Evolutionary conservation across 192 early-diverging fungal genomes (phyloP).

Genomic region (Backusella circina): DNA sequence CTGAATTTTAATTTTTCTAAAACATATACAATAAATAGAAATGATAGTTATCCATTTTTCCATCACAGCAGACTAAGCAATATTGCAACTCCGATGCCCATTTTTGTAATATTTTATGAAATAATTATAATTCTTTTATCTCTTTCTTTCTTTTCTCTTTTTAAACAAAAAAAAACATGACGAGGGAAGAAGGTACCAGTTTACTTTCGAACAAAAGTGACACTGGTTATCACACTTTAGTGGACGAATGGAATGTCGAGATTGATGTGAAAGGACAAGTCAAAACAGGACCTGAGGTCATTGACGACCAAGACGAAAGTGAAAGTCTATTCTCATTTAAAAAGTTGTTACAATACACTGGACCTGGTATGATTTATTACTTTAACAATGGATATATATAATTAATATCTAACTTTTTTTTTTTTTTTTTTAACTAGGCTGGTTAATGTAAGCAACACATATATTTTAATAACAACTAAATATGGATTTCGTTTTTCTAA

Average conservation of each 20-base stretch:
- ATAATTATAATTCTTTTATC: not conserved
- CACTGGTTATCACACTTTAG: not conserved
- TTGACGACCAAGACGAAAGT: not conserved
- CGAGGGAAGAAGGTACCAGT: not conserved
- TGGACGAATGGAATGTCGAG: constrained; percentile 24
- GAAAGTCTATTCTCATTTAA: constrained; percentile 46
- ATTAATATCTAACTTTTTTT: not conserved
- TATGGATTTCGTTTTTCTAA: not conserved
- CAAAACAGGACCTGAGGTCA: constrained; percentile 5
- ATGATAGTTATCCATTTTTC: too few species aligned
- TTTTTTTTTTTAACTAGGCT: constrained; percentile 12
- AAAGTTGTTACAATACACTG: constrained; percentile 62
- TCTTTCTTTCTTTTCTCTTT: not conserved
- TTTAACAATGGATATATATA: not conserved
- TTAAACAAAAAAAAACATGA: not conserved
- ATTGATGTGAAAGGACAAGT: constrained; percentile 27
- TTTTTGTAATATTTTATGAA: not conserved
- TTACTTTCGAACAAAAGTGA: not conserved
- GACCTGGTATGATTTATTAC: constrained; percentile 45
- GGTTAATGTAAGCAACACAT: constrained; percentile 25
- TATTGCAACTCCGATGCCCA: too few species aligned
- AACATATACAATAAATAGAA: not conserved
- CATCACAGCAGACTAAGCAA: too few species aligned
- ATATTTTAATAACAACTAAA: not conserved
- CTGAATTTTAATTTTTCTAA: not conserved